Evolutionary conservation across 192 early-diverging fungal species (phyloP), one percentile per base, ranked within the genome.

Genomic region (Backusella circina): DNA sequence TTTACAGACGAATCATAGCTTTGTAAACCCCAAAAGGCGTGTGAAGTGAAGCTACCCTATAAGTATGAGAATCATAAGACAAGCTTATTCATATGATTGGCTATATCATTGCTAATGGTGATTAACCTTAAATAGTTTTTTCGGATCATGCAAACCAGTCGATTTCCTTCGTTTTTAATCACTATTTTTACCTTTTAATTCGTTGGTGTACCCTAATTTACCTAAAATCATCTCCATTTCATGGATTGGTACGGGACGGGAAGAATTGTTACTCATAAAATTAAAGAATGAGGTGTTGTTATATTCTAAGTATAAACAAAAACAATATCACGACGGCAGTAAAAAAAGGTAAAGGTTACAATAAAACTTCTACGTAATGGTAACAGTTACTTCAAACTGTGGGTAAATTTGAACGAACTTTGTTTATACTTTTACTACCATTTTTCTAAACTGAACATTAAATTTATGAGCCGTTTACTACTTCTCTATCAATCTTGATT

Each of bases 91-190:
- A 23, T 61, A 26, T 61, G 54, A 61, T 61, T 61, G 54, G 54
- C 54, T 4, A 28, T 26, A 61, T 61, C 54, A 61, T 61, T 61
- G 54, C 13, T 61, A 61, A 61, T 61, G 54, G 13, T 28, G 54
- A 61, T 61, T 61, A 61, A 61, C 54, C 54, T 61, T 61, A 61
- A 61, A 61, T 61, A 61, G 54, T 61, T 61, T 61, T 61, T 61
- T 61, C 21, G 54, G 54, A 61, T 61, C 54, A 61, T 61, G 54
- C 54, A 61, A 26, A 61, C 54, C 54, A 61, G 54, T 61, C 54
- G 54, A 61, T 61, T 61, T 61, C 10, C 54, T 61, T 61, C 54
- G 23, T 61, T 61, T 61, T 61, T 13, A 61, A 61, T 61, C 54
- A 61, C 54, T 28, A 61, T 61, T 61, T 61, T 61, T 26, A 61